Base-by-base conservation (phyloP, 2,329 filamentous ascomycete species). In the Pseudopyricularia javanii region DNA sequence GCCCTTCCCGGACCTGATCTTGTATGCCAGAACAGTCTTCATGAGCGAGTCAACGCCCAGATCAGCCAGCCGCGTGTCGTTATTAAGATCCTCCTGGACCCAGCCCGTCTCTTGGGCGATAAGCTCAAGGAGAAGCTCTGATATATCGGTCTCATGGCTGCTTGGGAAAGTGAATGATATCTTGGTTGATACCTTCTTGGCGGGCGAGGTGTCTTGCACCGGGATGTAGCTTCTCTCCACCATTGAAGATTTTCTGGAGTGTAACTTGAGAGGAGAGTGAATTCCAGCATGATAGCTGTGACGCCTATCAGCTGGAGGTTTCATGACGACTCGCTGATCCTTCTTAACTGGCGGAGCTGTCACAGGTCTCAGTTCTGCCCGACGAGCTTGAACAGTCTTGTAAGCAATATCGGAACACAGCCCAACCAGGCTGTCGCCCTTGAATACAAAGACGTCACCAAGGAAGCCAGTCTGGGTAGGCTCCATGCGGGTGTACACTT, bases 51-150 rank as follows among this genome's bases (percentile, higher is more conserved):
- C 68, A 53, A 70, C 61, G 20, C 68, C 68, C 8, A 70, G 57
- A 3, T 64, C 59, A 8, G 62, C 62, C 33, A 72, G 67, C 49
- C 57, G 58, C 11, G 62, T 61, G 2, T 66, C 67, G 47, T 68
- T 64, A 1, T 56, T 49, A 35, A 71, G 60, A 15, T 80, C 76
- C 12, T 73, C 68, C 43, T 74, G 64, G 30, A 76, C 73, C 49
- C 81, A 74, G 54, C 73, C 78, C 67, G 80, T 77, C 61, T 82
- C 78, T 54, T 73, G 71, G 3, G 78, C 74, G 51, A 83, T 72
- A 53, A 68, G 2, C 64, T 37, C 35, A 11, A 37, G 35, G 7
- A 37, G 35, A 3, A 37, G 15, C 35, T 37, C 35, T 2, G 15
- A 11, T 15, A 37, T 15, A 7, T 37, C 35, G 7, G n/a, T 17